phyloP scores from a whole-genome alignment of 805 yeast species.

The Wickerhamiella shivajii region DNA sequence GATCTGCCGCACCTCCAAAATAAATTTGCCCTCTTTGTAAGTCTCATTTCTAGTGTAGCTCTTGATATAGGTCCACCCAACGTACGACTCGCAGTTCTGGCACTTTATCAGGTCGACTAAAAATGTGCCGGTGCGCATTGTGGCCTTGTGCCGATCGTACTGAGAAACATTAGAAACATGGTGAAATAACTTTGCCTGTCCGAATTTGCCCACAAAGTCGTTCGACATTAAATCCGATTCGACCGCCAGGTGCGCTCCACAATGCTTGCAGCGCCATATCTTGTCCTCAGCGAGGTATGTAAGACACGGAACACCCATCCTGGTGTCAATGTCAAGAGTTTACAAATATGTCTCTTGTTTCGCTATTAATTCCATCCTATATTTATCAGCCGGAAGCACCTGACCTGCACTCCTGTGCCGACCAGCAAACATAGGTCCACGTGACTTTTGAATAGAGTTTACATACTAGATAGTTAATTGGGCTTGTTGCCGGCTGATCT shows the following conservation, averaged over 20 bases:
- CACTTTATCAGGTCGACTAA: slow-evolving; percentile 43
- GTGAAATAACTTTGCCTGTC: slow-evolving; percentile 42
- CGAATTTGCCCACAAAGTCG: slow-evolving; percentile 41
- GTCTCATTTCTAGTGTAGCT: slow-evolving; percentile 33
- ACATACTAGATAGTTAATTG: too few species aligned
- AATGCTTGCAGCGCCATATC: slow-evolving; percentile 28
- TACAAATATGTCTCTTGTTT: too few species aligned
- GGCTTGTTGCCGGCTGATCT: too few species aligned
- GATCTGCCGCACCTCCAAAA: slow-evolving; percentile 39
- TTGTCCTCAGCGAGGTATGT: slow-evolving; percentile 25
- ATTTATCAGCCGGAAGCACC: too few species aligned
- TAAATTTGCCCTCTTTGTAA: slow-evolving; percentile 48
- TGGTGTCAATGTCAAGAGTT: too few species aligned
- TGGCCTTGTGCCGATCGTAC: slow-evolving; percentile 27
- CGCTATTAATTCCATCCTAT: too few species aligned
- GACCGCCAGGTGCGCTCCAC: slow-evolving; percentile 31
- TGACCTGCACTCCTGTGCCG: too few species aligned
- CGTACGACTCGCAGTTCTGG: slow-evolving; percentile 35
- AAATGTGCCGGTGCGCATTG: slow-evolving; percentile 49
- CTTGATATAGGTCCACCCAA: slow-evolving; percentile 53
- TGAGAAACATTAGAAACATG: slow-evolving; percentile 33
- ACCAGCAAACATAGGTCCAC: too few species aligned
- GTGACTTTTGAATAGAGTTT: too few species aligned
- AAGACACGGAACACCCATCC: slow-evolving; percentile 38
- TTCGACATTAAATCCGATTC: slow-evolving; percentile 26